Base-by-base conservation (phyloP, 2,329 filamentous ascomycete genomes). In the Fusarium haematococcum region DNA sequence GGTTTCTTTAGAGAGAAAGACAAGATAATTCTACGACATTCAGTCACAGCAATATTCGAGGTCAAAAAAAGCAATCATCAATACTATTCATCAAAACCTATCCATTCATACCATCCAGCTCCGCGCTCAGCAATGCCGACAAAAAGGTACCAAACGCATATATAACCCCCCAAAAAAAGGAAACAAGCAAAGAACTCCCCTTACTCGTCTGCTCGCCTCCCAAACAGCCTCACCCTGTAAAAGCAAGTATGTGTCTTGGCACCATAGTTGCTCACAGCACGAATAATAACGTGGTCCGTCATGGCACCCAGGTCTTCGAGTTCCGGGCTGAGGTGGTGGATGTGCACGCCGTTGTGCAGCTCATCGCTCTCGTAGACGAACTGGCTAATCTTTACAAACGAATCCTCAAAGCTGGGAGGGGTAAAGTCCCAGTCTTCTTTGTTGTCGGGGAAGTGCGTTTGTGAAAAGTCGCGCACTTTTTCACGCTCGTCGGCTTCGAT, bases 171-270 rank as follows among this genome's bases (percentile, higher is more conserved):
- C 4, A 8, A 20, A 43, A n/a, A 30, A 9, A 64, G 32, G n/a
- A 33, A 65, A 68, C 60, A 57, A 45, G 58, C 71, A 73, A 33
- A 70, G 41, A 48, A 33, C 16, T 32, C 23, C 41, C 23, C 9
- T 20, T 61, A 62, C 30, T 41, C 16, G 10, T 67, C 66, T 7
- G 18, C 27, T 30, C 30, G 30, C 37, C 67, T 39, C 35, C 91
- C 83, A 78, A 89, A 92, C 52, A 93, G 68, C 65, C 87, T 83
- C n/a, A 92, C 81, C 2, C 91, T 84, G 81, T 93, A 93, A 76
- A 93, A 88, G 79, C 91, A 93, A 5, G 91, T 93, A 77, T 91
- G 90, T 56, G 89, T 83, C 30, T 77, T 79, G 11, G 85, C 83
- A 16, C 91, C 91, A 76, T 91, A 88, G 78, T 93, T 93, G 77